Base-by-base conservation (phyloP, 2,329 filamentous ascomycete species). In the Colletotrichum sidae region DNA sequence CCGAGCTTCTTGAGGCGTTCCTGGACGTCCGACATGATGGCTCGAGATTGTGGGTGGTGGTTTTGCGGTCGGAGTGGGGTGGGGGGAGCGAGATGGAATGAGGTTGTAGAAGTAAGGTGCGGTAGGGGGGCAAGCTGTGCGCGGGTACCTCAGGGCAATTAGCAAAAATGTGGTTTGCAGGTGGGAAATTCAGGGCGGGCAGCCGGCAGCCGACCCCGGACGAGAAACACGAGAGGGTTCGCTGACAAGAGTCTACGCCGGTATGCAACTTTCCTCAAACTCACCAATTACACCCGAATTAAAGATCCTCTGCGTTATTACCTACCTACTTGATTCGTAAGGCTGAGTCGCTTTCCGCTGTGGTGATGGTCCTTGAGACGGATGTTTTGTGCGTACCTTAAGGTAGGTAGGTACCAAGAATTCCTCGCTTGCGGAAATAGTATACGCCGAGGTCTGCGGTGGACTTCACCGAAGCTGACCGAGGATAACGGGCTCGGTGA, bases 1-100 rank as follows among this genome's bases (percentile, higher is more conserved):
- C 83, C 83, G 69, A 86, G 83, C 84, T 86, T 86, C 84, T 86
- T 86, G 74, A 86, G 81, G 73, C 84, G 82, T 79, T 86, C 84
- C 80, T 86, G 84, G 72, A 86, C 75, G 75, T 86, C 84, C 74
- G 81, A 79, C 84, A 86, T 86, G 75, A 70, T 81, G 79, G 72
- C 71, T 72, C 64, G 61, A 56, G 54, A 54, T 59, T 60, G 53
- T 53, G 49, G 64, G 49, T 46, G 35, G 39, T 41, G 38, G 47
- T 56, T 46, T 57, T 63, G 54, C 60, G 64, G 56, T 62, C 61
- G 69, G 56, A 61, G 62, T 69, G 70, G 68, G 70, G 72, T 70
- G 72, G 72, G 67, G 72, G 73, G 70, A 73, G 72, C 70, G 72
- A 64, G 69, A 70, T 68, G 49, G 59, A 62, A 65, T 53, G 70